A percentile compares a stretch with the other conserved stretches of the same genome.
These are phyloP conservation scores for Sporodiniella umbellata DNA, from an alignment of 371 early-diverging fungal genomes.

Conservation along the genomic window DNA sequence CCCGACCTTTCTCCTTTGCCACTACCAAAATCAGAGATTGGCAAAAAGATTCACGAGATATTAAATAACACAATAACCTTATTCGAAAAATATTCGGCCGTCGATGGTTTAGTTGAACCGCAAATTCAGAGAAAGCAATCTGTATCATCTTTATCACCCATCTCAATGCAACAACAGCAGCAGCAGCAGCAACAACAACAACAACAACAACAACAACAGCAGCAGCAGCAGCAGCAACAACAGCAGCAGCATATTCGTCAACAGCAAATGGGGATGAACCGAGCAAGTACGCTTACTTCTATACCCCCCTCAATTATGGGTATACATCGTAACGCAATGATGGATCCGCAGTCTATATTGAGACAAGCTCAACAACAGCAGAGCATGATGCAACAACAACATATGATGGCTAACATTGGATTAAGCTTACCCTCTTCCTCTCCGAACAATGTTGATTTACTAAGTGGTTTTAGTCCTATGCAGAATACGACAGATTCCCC, in stretches of 20 bases:
- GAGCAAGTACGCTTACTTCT: background rate
- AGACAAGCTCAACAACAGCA: conserved; percentile 26
- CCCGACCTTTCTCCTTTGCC: conserved; percentile 46
- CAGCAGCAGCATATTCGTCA: conserved; percentile 14
- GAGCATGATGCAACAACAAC: conserved; percentile 20
- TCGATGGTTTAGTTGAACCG: background rate
- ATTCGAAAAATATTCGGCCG: conserved; percentile 8
- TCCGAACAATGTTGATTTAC: conserved; percentile 8
- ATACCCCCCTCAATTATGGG: background rate
- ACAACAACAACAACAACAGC: conserved; percentile 13
- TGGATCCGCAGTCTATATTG: conserved; percentile 25
- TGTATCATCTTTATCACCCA: conserved; percentile 7
- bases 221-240: conserved; percentile 12
- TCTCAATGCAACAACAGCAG: conserved; percentile 4
- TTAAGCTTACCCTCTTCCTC: conserved; percentile 4
- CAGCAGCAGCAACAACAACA: conserved; percentile 9
- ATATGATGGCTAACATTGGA: conserved; percentile 25
- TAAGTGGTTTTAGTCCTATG: conserved; percentile 17
- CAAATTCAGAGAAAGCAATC: conserved; percentile 10
- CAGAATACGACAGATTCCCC: conserved; percentile 26
- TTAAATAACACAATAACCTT: conserved; percentile 29
- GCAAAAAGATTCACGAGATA: conserved; percentile 32
- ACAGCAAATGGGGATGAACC: conserved; percentile 5
- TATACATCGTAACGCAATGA: conserved; percentile 3
- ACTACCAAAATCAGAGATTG: conserved; percentile 26